These are phyloP conservation scores for Biscutella laevigata DNA, from an alignment of 441 rosid species.

Conservation along the genomic window DNA sequence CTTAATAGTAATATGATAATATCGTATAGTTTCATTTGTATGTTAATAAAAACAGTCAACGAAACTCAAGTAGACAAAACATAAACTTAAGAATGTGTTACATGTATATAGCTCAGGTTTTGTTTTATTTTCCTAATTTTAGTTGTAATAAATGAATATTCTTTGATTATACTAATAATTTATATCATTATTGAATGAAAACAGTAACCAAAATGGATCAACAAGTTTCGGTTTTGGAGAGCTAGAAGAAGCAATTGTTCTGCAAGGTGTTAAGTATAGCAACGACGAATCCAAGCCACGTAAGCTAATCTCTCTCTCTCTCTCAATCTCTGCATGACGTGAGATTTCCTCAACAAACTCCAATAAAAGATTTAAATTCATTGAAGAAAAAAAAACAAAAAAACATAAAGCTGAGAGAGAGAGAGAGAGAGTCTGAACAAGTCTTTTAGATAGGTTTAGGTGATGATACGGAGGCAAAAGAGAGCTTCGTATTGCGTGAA, in stretches of 20 bases:
- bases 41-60: conserved; percentile 13
- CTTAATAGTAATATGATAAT: not conserved
- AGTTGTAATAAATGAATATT: conserved; percentile 10
- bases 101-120: not conserved
- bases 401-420: too few relatives aligned
- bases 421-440: conserved; percentile 33
- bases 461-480: conserved; percentile 55
- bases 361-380: conserved; percentile 12
- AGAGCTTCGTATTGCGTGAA: conserved; percentile 60
- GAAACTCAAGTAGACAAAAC: not conserved
- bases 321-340: conserved; percentile 51
- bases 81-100: not conserved
- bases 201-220: conserved; percentile 74
- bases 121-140: too few relatives aligned
- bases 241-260: conserved; percentile 89
- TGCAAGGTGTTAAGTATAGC: conserved; percentile 72
- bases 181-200: not conserved
- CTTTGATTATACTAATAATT: conserved; percentile 12
- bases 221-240: conserved; percentile 81
- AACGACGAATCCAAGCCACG: conserved; percentile 79
- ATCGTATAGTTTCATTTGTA: not conserved
- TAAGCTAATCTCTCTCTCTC: conserved; percentile 35
- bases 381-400: not conserved
- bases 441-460: conserved; percentile 44
- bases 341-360: conserved; percentile 45